A percentile compares a stretch with the other conserved stretches of the same genome.
Evolutionary conservation across 2,329 filamentous ascomycete genomes (phyloP).

Genomic region (Madurella mycetomatis): DNA sequence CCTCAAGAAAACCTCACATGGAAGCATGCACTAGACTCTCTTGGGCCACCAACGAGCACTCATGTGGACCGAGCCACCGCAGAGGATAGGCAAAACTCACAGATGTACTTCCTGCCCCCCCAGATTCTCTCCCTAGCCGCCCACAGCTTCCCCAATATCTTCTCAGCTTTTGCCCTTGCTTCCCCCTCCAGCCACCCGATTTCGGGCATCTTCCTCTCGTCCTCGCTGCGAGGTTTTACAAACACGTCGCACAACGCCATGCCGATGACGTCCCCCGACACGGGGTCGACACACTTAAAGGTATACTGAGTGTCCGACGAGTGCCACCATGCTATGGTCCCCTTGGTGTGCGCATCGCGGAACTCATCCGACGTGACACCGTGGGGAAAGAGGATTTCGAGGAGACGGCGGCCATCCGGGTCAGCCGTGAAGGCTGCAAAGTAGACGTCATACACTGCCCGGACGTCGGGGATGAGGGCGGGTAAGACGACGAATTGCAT

Average conservation of each 20-base stretch:
- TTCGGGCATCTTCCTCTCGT: constrained; percentile 41
- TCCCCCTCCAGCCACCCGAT: constrained; percentile 44
- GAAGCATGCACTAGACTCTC: no score
- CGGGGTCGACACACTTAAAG: constrained; percentile 43
- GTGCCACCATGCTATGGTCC: constrained; percentile 38
- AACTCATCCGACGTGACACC: constrained; percentile 33
- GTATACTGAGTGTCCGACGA: constrained; percentile 41
- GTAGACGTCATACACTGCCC: constrained; percentile 43
- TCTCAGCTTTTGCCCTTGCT: constrained; percentile 40
- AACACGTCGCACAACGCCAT: constrained; percentile 45
- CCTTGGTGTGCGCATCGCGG: constrained; percentile 40
- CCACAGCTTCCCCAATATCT: constrained; percentile 39
- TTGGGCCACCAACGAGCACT: background rate
- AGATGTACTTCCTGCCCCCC: constrained; percentile 37
- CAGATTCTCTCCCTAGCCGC: constrained; percentile 39
- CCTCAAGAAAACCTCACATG: no score
- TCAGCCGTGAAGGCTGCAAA: constrained; percentile 42
- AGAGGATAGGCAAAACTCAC: constrained; percentile 29
- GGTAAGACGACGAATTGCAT: constrained; percentile 42
- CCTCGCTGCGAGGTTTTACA: constrained; percentile 33
- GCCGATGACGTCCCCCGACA: constrained; percentile 40
- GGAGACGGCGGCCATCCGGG: constrained; percentile 36
- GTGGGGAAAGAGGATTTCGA: constrained; percentile 39
- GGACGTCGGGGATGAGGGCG: constrained; percentile 43
- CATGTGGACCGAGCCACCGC: background rate